Evolutionary conservation across 2,329 filamentous ascomycete species (phyloP), one percentile per base, ranked within the genome.

Genomic region (Fusarium udum): DNA sequence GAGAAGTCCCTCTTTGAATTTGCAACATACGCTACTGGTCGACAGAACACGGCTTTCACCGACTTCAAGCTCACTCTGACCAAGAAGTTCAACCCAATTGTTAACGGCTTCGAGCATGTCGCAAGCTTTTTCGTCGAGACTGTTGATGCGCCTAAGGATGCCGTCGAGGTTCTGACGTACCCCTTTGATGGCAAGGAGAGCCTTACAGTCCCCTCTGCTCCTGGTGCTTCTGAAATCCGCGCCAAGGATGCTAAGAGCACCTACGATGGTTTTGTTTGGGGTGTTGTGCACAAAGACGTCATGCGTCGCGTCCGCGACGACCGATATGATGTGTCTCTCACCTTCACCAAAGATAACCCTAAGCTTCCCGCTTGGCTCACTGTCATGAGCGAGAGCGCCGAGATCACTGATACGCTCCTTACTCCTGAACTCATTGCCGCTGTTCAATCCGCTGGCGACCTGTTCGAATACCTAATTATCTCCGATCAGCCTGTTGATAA

Each of bases 341-440:
- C 96, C 46, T 91, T 91, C 74, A 98, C 95, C 80, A 97, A 97
- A 88, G 96, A 99, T 79, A 90, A 95, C 84, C 81, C 92, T 62
- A 98, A 97, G 87, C 90, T 99, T 39, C 95, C 96, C 39, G 84
- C 88, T 73, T 99, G 95, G 95, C 87, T 92, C 62, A 97, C 94
- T 18, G 90, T 98, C 79, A 98, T 99, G 96, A 97, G 91, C 80
- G 96, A 99, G 87, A 97, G 92, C 83, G 95, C 95, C 66, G 96
- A 98, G 84, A 92, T 99, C 77, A 98, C 95, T 18, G 93, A 98
- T 51, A 87, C 90, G 12, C 86, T 99, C 75, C 88, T 99, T 57
- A 97, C 94, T 8, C 88, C 92, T n/a, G 95, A 98, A 78, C 88
- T 99, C 42, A 89, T 94, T 82, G 90, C 92, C 78, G 95, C 93